Base-by-base conservation (phyloP, 768 basidiomycete genomes). In the Neoboletus subvelutipes region DNA sequence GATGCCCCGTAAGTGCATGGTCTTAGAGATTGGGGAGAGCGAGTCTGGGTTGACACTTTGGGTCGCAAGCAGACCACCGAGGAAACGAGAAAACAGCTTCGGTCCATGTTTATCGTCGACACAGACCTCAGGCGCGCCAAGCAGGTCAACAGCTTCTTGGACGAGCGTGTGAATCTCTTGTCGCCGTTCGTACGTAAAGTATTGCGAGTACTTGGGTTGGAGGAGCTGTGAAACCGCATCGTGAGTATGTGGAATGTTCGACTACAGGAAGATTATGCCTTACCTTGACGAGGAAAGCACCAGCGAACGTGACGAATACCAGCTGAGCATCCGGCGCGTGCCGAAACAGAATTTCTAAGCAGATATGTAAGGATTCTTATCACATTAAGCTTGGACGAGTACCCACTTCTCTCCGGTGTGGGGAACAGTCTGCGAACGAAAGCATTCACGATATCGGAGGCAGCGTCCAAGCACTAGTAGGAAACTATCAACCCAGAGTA, bases 41-140 rank as follows among this genome's bases (percentile, higher is more conserved):
- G 55, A 50, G 11, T 59, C 45, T 3, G 59, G 59, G 13, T 60
- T 59, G 11, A 78, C 77, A 68, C 75, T 79, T 20, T 83, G 83
- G n/a, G 80, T 80, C 17, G 81, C 81, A 9, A 93, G 78, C 5
- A 93, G 78, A 36, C 85, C 83, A 43, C 82, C 81, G 45, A 94
- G 77, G 80, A 93, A 93, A 47, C 83, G 85, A 0, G 91, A 83
- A 69, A 91, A 92, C 6, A 92, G 75, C 67, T 84, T 87, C 1
- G 90, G 91, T 0, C 87, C 88, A 65, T 93, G 90, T 18, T 85
- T 84, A 28, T 89, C 86, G 71, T 94, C 92, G 56, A 93, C 80
- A 20, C 86, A 85, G 18, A 93, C 82, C 53, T 86, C 84, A 7
- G 87, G 80, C 0, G 85, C 83, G 4, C 81, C 80, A 5, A 93